Conservation (phyloP, 305 asterid species). For the Ajuga reptans region DNA sequence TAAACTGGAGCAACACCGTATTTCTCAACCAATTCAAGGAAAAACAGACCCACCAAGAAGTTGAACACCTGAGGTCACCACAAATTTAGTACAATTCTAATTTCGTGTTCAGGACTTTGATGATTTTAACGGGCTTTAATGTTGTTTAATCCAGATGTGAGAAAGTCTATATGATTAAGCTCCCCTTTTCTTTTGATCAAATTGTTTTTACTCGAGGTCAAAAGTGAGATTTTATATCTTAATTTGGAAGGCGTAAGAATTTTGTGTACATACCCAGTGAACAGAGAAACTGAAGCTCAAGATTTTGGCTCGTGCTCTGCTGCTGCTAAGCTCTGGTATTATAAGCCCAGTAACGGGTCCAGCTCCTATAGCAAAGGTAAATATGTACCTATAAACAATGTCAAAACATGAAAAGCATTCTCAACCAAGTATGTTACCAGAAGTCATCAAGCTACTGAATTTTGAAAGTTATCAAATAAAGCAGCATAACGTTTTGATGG, state of each 20-base stretch:
- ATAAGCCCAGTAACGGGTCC: conserved; percentile 81
- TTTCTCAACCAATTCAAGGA: conserved; percentile 61
- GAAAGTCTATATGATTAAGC: too few relatives aligned
- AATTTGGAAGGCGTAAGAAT: not conserved
- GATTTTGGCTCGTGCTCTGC: conserved; percentile 72
- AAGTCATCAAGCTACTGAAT: not conserved
- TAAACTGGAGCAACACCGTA: conserved; percentile 65
- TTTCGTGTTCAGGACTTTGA: not conserved
- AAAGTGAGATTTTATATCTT: not conserved
- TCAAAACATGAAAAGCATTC: not conserved
- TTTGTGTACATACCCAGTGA: conserved; percentile 65
- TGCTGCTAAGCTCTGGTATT: conserved; percentile 93
- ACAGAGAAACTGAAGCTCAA: conserved; percentile 76
- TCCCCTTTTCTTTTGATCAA: too few relatives aligned
- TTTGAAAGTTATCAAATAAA: not conserved
- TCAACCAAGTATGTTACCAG: not conserved
- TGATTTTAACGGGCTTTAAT: not conserved
- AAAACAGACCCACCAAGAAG: conserved; percentile 74
- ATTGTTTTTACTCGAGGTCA: not conserved
- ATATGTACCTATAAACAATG: conserved; percentile 50
- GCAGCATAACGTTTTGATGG: not conserved
- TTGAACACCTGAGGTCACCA: conserved; percentile 57
- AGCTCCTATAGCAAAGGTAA: conserved; percentile 63
- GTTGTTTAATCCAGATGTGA: not conserved
- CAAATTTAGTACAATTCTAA: not conserved